Conservation (phyloP, 2,329 filamentous ascomycete species). For the Emergomyces orientalis region DNA sequence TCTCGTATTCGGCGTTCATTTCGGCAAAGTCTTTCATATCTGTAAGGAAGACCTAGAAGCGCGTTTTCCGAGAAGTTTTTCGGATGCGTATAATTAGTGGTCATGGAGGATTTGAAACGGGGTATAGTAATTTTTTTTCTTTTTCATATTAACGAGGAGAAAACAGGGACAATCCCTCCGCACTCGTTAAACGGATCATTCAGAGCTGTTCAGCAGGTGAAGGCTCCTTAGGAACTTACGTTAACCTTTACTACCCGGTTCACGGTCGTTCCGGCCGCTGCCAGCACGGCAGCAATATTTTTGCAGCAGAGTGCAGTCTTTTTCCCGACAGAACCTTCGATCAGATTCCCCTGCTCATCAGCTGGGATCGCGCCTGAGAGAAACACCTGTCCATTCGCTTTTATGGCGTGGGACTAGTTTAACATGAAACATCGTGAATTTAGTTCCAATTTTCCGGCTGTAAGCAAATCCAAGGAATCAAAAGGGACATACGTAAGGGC, state of each 20-base stretch:
- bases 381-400: constrained; percentile 59
- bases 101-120: neutral
- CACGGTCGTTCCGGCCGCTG: constrained; percentile 68
- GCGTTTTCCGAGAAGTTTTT: neutral
- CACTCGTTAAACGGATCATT: neutral
- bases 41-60: constrained; percentile 62
- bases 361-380: constrained; percentile 70
- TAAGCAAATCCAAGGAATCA: constrained; percentile 4
- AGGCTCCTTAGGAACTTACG: constrained; percentile 23
- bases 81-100: neutral
- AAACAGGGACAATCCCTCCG: neutral
- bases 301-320: constrained; percentile 63
- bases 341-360: constrained; percentile 50
- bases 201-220: neutral
- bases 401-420: constrained; percentile 50
- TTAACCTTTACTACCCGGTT: constrained; percentile 80
- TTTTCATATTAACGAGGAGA: too few relatives aligned
- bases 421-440: neutral
- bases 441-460: neutral
- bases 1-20: constrained; percentile 65
- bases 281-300: constrained; percentile 76
- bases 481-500: constrained; percentile 34
- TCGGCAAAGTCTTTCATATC: constrained; percentile 83
- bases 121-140: neutral
- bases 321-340: constrained; percentile 57